Conservation (phyloP, 305 asterid genomes). For the Solanum aculeatissimum region DNA sequence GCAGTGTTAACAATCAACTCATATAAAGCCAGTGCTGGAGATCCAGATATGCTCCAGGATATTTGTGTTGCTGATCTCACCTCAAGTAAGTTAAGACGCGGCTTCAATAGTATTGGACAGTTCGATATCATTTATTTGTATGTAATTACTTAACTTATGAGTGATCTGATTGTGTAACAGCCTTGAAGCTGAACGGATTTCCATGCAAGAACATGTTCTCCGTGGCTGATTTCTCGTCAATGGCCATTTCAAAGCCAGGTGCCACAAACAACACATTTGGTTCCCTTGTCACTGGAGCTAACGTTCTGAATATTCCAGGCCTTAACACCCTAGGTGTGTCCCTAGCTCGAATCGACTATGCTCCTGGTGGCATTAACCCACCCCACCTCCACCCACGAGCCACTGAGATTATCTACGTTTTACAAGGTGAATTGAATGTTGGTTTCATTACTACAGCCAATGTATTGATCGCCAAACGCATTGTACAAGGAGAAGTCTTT, state of each 20-base stretch:
- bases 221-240: constrained; percentile 8
- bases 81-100: constrained; percentile 23
- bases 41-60: constrained; percentile 88
- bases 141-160: background rate
- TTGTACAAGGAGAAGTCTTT: constrained; percentile 7
- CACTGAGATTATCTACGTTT: constrained; percentile 8
- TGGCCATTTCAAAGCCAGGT: constrained; percentile 4
- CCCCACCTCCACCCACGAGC: constrained; percentile 18
- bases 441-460: constrained; percentile 17
- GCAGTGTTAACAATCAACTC: constrained; percentile 3
- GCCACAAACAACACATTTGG: constrained; percentile 3
- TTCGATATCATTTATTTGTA: background rate
- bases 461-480: constrained; percentile 3
- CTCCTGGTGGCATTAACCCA: constrained; percentile 14
- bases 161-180: background rate
- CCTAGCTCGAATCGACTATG: constrained; percentile 11
- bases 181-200: constrained; percentile 8
- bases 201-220: background rate
- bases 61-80: constrained; percentile 83
- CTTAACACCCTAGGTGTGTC: constrained; percentile 18
- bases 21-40: constrained; percentile 32
- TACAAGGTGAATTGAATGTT: constrained; percentile 6
- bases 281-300: constrained; percentile 3
- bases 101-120: background rate
- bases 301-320: constrained; percentile 7